Base-by-base conservation (phyloP, 192 early-diverging fungal genomes). In the Coemansia brasiliensis region DNA sequence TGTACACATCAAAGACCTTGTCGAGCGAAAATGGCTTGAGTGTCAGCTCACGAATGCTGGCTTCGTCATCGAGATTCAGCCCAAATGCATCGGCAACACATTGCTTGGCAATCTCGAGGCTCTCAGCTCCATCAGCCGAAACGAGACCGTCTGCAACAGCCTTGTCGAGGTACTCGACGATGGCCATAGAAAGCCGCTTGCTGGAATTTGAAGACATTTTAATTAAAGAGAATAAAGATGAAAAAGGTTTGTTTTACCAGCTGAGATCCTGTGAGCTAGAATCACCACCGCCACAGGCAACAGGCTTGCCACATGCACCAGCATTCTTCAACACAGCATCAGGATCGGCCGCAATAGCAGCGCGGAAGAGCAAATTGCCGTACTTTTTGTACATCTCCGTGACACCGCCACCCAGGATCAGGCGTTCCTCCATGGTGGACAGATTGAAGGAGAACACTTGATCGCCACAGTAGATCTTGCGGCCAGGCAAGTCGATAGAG, bases 81-180 rank as follows among this genome's bases (percentile, higher is more conserved):
- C 86, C 92, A 79, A 99, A 99, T 17, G 94, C 91, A 57, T 97
- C 95, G 44, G 87, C 84, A 44, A 99, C 94, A 82, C 94, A 95
- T 67, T 95, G 92, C 72, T 94, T 90, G 63, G 93, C 93, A 25
- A 92, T 88, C 86, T 78, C 74, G 52, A 78, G 61, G 55, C 74
- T 78, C 27, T 78, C 74, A 29, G 67, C 74, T 29, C 68, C 74
- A 65, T 78, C 74, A 49, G 55, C 49, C 2, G 74, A 32, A 27
- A 78, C 65, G 24, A 57, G 40, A 35, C 61, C 54, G 18, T 78
- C 74, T 10, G 68, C 52, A 24, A 78, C 67, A 21, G 59, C 68
- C 68, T 78, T 78, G 60, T 78, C 74, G 16, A 78, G 54, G 41
- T 78, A 71, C 54, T 78, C 74, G 54, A 78, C 65, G 15, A 78